Conservation (phyloP, 192 early-diverging fungal species). For the Backusella parvicylindrica region DNA sequence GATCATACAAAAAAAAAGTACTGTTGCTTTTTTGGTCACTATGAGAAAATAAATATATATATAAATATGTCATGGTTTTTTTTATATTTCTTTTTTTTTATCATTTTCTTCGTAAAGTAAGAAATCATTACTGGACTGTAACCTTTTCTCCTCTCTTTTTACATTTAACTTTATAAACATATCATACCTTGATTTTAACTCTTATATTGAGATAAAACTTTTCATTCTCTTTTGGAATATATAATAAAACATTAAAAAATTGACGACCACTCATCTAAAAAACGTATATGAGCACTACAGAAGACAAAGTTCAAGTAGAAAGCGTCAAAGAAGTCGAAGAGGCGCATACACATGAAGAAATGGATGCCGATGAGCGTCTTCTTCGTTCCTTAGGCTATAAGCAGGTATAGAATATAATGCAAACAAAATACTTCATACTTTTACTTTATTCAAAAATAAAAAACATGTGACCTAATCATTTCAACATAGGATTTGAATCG, state of each 20-base stretch:
- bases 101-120: not conserved
- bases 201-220: not conserved
- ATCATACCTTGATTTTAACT: not conserved
- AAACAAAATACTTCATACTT: not conserved
- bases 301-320: slow-evolving; percentile 1
- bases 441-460: not conserved
- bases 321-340: not conserved
- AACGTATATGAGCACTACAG: not conserved
- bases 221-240: not conserved
- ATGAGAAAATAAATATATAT: not conserved
- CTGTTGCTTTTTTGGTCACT: not conserved
- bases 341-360: not conserved
- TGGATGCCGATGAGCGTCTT: slow-evolving; percentile 27
- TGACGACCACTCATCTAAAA: not conserved
- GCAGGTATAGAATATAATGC: slow-evolving; percentile 15
- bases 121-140: not conserved
- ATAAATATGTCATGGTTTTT: not conserved
- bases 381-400: slow-evolving; percentile 28
- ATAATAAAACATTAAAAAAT: not conserved
- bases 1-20: not conserved
- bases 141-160: not conserved
- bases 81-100: not conserved
- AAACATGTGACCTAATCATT: not conserved
- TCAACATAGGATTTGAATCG: slow-evolving; percentile 44
- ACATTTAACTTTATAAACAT: not conserved